Evolutionary conservation across 164 flowering plant genomes (phyloP).

Genomic region (Annona squamosa): DNA sequence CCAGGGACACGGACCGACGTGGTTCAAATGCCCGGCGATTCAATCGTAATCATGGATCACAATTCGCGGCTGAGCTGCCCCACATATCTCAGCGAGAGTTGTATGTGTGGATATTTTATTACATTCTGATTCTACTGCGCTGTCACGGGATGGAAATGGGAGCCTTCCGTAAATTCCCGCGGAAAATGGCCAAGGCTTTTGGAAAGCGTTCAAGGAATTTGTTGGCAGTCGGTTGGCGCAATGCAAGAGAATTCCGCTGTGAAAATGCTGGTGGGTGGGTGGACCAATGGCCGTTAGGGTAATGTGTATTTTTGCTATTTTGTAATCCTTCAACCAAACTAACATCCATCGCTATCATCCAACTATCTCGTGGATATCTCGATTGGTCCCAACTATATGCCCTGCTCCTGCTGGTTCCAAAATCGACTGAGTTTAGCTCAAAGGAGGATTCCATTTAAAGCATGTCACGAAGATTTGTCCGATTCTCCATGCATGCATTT

Average conservation of each 20-base stretch:
- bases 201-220: not conserved
- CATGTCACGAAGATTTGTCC: no score
- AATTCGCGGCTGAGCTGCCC: not conserved
- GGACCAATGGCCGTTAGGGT: not conserved
- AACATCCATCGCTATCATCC: not conserved
- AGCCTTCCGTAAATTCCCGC: not conserved
- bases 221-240: not conserved
- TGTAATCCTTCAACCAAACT: not conserved
- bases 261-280: no score
- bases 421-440: no score
- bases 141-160: not conserved
- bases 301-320: no score
- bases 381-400: not conserved
- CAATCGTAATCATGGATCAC: not conserved
- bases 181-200: not conserved
- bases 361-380: not conserved
- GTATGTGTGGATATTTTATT: not conserved
- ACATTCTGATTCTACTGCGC: not conserved
- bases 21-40: not conserved
- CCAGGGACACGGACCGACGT: not conserved
- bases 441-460: no score
- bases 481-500: no score
- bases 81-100: not conserved
- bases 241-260: not conserved
- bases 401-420: no score